Evolutionary conservation across 495 filamentous ascomycete genomes (phyloP).

Genomic region (Penicillium malachiteum): DNA sequence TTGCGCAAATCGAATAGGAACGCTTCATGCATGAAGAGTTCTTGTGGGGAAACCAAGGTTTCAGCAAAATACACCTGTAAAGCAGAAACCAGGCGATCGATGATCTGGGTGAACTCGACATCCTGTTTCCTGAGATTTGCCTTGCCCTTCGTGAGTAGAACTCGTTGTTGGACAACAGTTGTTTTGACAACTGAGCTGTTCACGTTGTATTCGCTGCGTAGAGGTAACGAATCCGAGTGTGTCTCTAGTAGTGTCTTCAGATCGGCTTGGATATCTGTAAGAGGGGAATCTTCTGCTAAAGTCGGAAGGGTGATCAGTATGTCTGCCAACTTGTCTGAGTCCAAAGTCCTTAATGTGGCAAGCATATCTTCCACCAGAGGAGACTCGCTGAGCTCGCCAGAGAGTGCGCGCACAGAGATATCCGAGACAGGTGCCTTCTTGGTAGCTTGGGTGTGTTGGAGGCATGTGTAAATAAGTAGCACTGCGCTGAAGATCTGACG

Average conservation of each 20-base stretch:
- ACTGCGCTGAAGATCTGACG: slow-evolving; percentile 46
- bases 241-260: slow-evolving; percentile 36
- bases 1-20: slow-evolving; percentile 81
- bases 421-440: slow-evolving; percentile 46
- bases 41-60: slow-evolving; percentile 56
- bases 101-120: slow-evolving; percentile 69
- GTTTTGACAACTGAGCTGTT: slow-evolving; percentile 72
- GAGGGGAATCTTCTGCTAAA: slow-evolving; percentile 14
- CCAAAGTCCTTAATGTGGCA: slow-evolving; percentile 46
- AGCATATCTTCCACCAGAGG: slow-evolving; percentile 55
- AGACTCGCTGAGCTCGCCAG: slow-evolving; percentile 55
- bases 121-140: slow-evolving; percentile 72
- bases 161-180: slow-evolving; percentile 83
- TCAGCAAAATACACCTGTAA: slow-evolving; percentile 55
- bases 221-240: slow-evolving; percentile 42
- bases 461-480: slow-evolving; percentile 43
- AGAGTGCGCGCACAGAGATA: slow-evolving; percentile 56
- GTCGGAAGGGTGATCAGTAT: slow-evolving; percentile 23
- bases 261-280: slow-evolving; percentile 25
- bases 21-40: slow-evolving; percentile 72
- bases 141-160: slow-evolving; percentile 80
- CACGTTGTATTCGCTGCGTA: slow-evolving; percentile 75
- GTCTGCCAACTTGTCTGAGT: slow-evolving; percentile 38
- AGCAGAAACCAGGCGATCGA: slow-evolving; percentile 60
- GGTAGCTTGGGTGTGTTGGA: slow-evolving; percentile 38